A percentile compares a stretch with the other conserved stretches of the same genome.
Conservation (phyloP, 495 filamentous ascomycete species). For the Penicillium parvum region DNA sequence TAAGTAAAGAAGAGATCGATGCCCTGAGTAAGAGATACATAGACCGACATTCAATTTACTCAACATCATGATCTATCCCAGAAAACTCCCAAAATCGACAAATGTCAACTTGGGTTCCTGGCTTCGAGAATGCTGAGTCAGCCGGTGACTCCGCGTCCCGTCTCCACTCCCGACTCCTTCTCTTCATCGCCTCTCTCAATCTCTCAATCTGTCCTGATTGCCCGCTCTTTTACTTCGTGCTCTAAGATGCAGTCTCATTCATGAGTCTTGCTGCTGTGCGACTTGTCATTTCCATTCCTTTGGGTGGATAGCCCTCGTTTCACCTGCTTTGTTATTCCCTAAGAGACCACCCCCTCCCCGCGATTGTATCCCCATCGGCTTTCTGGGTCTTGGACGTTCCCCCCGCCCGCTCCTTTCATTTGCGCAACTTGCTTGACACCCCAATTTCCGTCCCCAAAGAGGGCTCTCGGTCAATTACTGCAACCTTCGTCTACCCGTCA, state of each 20-base stretch:
- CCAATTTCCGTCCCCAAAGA: constrained; percentile 2
- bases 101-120: no score
- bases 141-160: constrained; percentile 17
- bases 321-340: constrained; percentile 5
- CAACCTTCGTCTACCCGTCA: constrained; percentile 18
- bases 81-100: no score
- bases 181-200: constrained; percentile 9
- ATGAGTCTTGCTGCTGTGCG: constrained; percentile 16
- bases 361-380: constrained; percentile 17
- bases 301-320: constrained; percentile 23
- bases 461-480: neutral
- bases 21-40: no score
- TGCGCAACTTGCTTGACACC: constrained; percentile 4
- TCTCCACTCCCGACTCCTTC: constrained; percentile 24
- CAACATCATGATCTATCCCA: no score
- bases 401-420: constrained; percentile 12
- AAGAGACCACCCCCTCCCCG: constrained; percentile 10
- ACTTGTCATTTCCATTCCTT: constrained; percentile 14
- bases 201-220: constrained; percentile 16
- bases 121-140: no score
- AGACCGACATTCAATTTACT: no score
- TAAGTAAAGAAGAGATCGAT: no score
- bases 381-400: constrained; percentile 7
- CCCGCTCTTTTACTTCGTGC: constrained; percentile 2
- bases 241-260: constrained; percentile 17